These are phyloP conservation scores for Coemansia sp. DNA, from an alignment of 192 early-diverging fungal genomes.

Conservation along the genomic window DNA sequence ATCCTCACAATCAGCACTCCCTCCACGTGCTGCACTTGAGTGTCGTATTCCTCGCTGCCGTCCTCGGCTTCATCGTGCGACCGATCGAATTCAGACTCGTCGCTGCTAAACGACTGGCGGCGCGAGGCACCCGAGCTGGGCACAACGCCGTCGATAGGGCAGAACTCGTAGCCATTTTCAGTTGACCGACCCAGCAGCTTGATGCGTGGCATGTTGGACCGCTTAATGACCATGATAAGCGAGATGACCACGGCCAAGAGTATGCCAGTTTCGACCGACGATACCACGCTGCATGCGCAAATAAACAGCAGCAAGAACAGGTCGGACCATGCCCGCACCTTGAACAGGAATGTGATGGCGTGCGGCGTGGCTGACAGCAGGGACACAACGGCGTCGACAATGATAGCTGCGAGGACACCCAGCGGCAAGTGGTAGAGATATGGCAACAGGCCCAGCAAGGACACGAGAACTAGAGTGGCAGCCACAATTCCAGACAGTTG, in stretches of 20 bases:
- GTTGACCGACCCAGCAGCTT: conserved; percentile 70
- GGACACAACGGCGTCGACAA: conserved; percentile 78
- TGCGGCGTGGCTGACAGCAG: conserved; percentile 74
- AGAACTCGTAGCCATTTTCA: conserved; percentile 68
- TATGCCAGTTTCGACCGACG: conserved; percentile 92
- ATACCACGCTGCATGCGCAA: conserved; percentile 84
- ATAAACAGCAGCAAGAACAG: conserved; percentile 81
- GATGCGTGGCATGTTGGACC: conserved; percentile 84
- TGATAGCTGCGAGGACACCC: conserved; percentile 78
- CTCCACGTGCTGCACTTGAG: conserved; percentile 74
- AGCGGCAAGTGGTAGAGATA: conserved; percentile 83
- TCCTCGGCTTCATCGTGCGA: conserved; percentile 22
- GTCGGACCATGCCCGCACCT: conserved; percentile 81
- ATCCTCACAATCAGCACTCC: conserved; percentile 87
- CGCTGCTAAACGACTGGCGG: conserved; percentile 22
- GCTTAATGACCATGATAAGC: conserved; percentile 88
- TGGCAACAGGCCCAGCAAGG: conserved; percentile 81
- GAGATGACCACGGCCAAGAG: conserved; percentile 86
- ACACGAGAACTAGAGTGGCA: conserved; percentile 71
- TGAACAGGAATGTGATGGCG: conserved; percentile 79
- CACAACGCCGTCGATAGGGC: conserved; percentile 60
- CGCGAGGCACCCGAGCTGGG: conserved; percentile 48
- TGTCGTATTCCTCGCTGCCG: conserved; percentile 16
- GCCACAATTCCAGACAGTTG: conserved; percentile 88
- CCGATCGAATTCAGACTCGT: conserved; percentile 8